These are phyloP conservation scores for Strobilomyces confusus DNA, from an alignment of 768 basidiomycete genomes.

Conservation along the genomic window DNA sequence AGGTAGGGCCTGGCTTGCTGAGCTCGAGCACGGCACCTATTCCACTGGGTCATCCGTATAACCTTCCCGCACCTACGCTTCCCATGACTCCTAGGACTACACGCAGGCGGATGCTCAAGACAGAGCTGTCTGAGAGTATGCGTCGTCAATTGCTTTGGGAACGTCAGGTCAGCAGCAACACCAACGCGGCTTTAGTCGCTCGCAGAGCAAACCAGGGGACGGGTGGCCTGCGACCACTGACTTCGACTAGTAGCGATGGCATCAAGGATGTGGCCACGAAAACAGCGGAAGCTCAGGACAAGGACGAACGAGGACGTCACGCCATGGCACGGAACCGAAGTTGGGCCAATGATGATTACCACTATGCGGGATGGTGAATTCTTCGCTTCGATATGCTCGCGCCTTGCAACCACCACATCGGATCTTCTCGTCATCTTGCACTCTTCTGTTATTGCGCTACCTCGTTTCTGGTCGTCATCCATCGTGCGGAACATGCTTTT, in stretches of 20 bases:
- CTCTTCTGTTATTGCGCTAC: slow-evolving; percentile 16
- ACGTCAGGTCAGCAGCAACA: slow-evolving; percentile 55
- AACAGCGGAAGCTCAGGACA: slow-evolving; percentile 30
- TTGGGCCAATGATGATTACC: slow-evolving; percentile 62
- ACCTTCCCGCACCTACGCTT: slow-evolving; percentile 58
- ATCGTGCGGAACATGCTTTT: slow-evolving; percentile 19
- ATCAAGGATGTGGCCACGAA: slow-evolving; percentile 10
- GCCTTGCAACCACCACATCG: slow-evolving; percentile 12
- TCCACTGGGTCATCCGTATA: slow-evolving; percentile 63
- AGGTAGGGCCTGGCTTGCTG: slow-evolving; percentile 18
- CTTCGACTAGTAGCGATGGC: slow-evolving; percentile 26
- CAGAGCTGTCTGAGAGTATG: slow-evolving; percentile 82
- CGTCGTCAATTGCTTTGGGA: slow-evolving; percentile 81
- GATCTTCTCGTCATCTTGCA: slow-evolving; percentile 20
- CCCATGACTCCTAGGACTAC: slow-evolving; percentile 86
- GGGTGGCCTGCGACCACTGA: slow-evolving; percentile 33
- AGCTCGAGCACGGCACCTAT: slow-evolving; percentile 47
- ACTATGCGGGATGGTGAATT: slow-evolving; percentile 57
- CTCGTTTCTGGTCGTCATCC: slow-evolving; percentile 14
- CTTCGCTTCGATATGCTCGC: background rate
- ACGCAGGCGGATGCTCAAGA: slow-evolving; percentile 75
- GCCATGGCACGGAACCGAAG: slow-evolving; percentile 60
- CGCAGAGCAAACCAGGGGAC: slow-evolving; percentile 28
- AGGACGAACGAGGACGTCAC: slow-evolving; percentile 39
- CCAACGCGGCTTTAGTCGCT: slow-evolving; percentile 39